Evolutionary conservation across 2,329 filamentous ascomycete genomes (phyloP).

Genomic region (Xylariaceae sp.): DNA sequence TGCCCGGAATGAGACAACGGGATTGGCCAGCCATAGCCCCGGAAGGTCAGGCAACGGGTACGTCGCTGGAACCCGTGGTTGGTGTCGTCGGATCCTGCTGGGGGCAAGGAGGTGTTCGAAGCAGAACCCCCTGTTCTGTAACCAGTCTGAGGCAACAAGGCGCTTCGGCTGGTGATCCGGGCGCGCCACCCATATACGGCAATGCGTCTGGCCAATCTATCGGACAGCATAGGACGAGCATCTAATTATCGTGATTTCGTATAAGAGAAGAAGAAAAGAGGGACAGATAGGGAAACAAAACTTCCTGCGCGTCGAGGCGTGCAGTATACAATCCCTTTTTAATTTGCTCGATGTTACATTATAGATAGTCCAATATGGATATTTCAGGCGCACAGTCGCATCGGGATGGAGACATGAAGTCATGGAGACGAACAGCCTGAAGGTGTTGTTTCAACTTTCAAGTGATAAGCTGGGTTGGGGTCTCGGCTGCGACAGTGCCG

Average conservation of each 20-base stretch:
- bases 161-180: slow-evolving; percentile 4
- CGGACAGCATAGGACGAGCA: slow-evolving; percentile 1
- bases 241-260: not conserved
- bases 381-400: not conserved
- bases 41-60: slow-evolving; percentile 4
- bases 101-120: slow-evolving; percentile 14
- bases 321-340: not conserved
- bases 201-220: slow-evolving; percentile 3
- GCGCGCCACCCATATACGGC: not conserved
- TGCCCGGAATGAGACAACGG: not conserved
- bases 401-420: not conserved
- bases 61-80: slow-evolving; percentile 3
- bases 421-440: not conserved
- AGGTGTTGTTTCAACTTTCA: not conserved
- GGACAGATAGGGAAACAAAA: not conserved
- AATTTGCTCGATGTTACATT: not conserved
- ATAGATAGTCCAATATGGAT: not conserved
- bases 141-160: slow-evolving; percentile 28
- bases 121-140: slow-evolving; percentile 27
- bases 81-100: slow-evolving; percentile 20
- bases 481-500: not conserved
- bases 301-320: not conserved
- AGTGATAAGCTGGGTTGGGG: not conserved
- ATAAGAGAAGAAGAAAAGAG: not conserved
- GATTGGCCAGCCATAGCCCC: slow-evolving; percentile 12